Evolutionary conservation across 1,284 basidiomycete genomes (phyloP).

Genomic region (Irpex sp.): DNA sequence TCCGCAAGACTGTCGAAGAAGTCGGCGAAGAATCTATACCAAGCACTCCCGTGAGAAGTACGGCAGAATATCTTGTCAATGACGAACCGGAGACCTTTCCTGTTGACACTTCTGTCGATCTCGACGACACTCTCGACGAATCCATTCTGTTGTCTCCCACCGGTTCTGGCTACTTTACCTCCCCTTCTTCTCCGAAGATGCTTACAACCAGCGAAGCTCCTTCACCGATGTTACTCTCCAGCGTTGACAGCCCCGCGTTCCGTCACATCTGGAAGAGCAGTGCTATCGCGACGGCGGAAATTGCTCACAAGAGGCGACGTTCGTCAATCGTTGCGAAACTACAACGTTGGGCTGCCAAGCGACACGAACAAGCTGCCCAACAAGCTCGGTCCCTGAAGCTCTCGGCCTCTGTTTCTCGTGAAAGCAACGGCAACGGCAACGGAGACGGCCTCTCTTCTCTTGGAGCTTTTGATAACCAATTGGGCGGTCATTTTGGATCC

Average conservation of each 20-base stretch:
- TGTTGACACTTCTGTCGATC: background rate
- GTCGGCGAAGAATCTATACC: background rate
- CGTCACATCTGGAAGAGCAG: slow-evolving; percentile 1
- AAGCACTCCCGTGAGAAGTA: background rate
- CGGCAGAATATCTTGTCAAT: background rate
- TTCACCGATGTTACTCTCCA: background rate
- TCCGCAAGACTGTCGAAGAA: background rate
- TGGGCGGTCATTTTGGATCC: background rate
- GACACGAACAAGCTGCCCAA: background rate
- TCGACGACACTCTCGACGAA: background rate
- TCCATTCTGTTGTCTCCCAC: background rate
- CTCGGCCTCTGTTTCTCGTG: background rate
- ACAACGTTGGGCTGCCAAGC: background rate
- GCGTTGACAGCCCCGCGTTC: background rate
- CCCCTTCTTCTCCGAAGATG: background rate
- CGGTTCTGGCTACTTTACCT: background rate
- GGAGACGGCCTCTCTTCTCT: background rate
- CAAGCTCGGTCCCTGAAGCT: background rate
- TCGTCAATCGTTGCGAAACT: background rate
- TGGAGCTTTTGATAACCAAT: background rate
- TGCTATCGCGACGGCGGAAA: background rate
- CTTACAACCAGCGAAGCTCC: background rate
- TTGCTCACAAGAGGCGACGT: background rate
- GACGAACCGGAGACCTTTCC: background rate
- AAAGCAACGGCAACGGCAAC: background rate